Evolutionary conservation across 768 basidiomycete species (phyloP), one percentile per base, ranked within the genome.

Genomic region (Boletus sensibilis): DNA sequence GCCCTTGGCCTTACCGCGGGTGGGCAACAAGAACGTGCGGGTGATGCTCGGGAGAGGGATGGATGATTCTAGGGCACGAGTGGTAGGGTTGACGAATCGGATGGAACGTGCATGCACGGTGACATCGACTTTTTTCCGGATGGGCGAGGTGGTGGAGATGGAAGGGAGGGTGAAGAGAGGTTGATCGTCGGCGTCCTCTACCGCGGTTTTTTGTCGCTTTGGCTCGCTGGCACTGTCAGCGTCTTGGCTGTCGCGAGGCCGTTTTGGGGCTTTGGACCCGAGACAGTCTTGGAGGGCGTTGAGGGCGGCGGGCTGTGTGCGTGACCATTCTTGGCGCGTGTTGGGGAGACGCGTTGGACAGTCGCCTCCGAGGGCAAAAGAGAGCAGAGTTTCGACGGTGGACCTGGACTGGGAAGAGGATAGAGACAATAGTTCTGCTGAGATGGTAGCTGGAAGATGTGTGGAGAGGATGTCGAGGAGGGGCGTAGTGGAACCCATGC

Each of bases 121-220:
- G 62, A 90, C 78, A 63, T 91, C 82, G 38, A 87, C 80, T 59
- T 89, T 90, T 74, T 88, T 90, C 50, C 90, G 84, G 50, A 91
- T 69, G 12, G 90, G 90, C 0, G 89, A 83, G 12, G 86, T 83
- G n/a, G 79, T 75, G 29, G 88, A 90, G 40, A 92, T 71, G 18
- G 83, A 72, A 39, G 87, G 83, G 1, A 91, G 73, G 2, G 85
- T 82, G 70, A 81, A 85, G 11, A 80, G 54, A 1, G 84, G 80
- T 0, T 70, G 64, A 35, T 82, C 82, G 33, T 76, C 73, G 8
- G 59, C 64, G 29, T 58, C 60, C 25, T 60, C 56, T 2, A 44
- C 46, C 0, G 23, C 9, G 20, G 62, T 67, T 52, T 73, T 67
- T 42, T 50, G 61, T 49, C 63, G 59, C 33, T 66, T 64, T 34